phyloP scores from a whole-genome alignment of 2,329 filamentous ascomycete species.

The Cercospora sp. region DNA sequence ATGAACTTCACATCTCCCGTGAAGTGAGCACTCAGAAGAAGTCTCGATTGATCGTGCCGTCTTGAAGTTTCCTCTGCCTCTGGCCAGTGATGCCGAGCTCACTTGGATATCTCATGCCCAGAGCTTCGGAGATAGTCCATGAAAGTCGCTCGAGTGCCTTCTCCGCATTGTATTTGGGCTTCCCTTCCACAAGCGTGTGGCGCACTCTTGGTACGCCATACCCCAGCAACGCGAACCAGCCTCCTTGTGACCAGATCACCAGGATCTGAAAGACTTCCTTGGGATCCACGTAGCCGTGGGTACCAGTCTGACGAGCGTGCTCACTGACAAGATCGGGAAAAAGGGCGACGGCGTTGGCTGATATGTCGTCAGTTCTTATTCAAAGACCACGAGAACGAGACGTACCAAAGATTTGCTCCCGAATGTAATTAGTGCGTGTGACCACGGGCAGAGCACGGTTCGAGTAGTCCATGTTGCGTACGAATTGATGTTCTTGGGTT shows the following conservation, averaged over 20 bases:
- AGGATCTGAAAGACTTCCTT: constrained; percentile 1
- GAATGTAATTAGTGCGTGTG: neutral
- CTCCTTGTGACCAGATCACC: neutral
- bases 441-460: neutral
- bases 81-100: neutral
- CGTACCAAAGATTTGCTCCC: constrained; percentile 3
- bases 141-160: constrained; percentile 1
- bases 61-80: neutral
- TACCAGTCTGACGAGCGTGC: neutral
- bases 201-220: neutral
- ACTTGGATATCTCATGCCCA: neutral
- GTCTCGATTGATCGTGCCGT: neutral
- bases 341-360: constrained; percentile 2
- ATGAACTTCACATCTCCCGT: neutral
- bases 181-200: neutral
- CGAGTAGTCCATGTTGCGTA: neutral
- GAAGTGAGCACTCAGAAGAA: neutral
- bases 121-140: neutral
- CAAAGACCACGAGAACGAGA: neutral
- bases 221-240: neutral
- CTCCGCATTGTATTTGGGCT: neutral
- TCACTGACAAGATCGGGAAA: neutral
- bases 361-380: neutral
- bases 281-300: neutral
- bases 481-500: neutral